Evolutionary conservation across 805 yeast species (phyloP).

Genomic region (Komagataella pseudopastoris): DNA sequence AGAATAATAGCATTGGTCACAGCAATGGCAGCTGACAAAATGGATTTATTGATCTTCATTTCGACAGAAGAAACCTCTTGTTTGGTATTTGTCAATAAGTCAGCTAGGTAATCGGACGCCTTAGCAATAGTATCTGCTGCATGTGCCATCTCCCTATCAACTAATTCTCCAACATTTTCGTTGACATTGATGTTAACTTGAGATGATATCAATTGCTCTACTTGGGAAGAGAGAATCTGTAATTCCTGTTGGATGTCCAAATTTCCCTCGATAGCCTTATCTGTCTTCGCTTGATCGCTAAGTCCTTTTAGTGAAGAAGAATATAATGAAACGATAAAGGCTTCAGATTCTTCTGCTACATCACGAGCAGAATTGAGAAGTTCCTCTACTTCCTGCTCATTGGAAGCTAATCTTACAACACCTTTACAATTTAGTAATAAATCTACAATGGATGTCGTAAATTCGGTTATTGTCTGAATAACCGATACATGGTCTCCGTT

Average conservation of each 20-base stretch:
- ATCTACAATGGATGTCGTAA: slow-evolving; percentile 49
- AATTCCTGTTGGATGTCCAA: slow-evolving; percentile 60
- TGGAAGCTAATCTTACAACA: slow-evolving; percentile 36
- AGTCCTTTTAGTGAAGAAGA: slow-evolving; percentile 37
- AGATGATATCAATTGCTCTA: slow-evolving; percentile 32
- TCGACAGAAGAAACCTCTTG: slow-evolving; percentile 42
- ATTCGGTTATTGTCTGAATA: slow-evolving; percentile 48
- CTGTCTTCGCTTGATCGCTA: slow-evolving; percentile 54
- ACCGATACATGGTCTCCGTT: slow-evolving; percentile 48
- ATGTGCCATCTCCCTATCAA: slow-evolving; percentile 57
- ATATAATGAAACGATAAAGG: slow-evolving; percentile 45
- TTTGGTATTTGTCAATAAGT: slow-evolving; percentile 34
- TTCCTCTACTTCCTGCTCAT: slow-evolving; percentile 37
- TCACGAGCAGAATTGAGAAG: slow-evolving; percentile 34
- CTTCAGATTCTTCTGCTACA: slow-evolving; percentile 46
- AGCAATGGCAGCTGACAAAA: slow-evolving; percentile 65
- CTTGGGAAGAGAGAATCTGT: slow-evolving; percentile 39
- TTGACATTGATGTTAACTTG: slow-evolving; percentile 12
- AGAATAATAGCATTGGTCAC: slow-evolving; percentile 67
- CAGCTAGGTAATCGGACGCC: slow-evolving; percentile 48
- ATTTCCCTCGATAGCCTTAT: slow-evolving; percentile 64
- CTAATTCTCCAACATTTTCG: slow-evolving; percentile 55
- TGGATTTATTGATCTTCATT: slow-evolving; percentile 60
- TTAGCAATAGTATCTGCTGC: slow-evolving; percentile 59
- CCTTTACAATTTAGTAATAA: slow-evolving; percentile 62